A percentile compares a stretch with the other conserved stretches of the same genome.
Evolutionary conservation across 441 rosid species (phyloP).

Genomic region (Gossypium lobatum): DNA sequence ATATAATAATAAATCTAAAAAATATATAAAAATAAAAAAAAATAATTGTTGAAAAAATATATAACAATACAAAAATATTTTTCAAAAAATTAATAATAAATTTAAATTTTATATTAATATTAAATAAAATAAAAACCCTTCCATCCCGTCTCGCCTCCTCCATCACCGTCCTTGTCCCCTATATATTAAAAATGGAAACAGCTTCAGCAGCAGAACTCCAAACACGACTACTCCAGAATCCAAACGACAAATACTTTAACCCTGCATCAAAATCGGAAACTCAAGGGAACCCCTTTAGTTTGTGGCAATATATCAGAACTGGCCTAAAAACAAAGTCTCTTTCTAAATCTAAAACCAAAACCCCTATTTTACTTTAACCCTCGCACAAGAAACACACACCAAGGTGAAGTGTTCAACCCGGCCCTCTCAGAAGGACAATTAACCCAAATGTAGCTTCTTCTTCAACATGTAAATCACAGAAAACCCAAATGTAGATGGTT

Average conservation of each 20-base stretch:
- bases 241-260: background rate
- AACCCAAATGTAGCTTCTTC: conserved; percentile 26
- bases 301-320: background rate
- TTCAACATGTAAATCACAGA: background rate
- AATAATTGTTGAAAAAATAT: no score
- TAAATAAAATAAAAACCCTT: no score
- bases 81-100: no score
- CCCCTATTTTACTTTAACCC: background rate
- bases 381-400: conserved; percentile 4
- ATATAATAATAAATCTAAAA: no score
- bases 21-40: no score
- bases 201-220: conserved; percentile 13
- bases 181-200: conserved; percentile 4
- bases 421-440: background rate
- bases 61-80: no score
- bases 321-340: conserved; percentile 1
- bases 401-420: conserved; percentile 12
- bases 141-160: no score
- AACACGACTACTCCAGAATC: background rate
- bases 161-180: no score
- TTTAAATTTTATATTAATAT: no score
- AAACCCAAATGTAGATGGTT: background rate
- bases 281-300: background rate
- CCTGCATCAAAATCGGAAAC: background rate
- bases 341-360: conserved; percentile 6